Conservation (phyloP, 352 stramenopile genomes). For the Aphanomyces stellatus region DNA sequence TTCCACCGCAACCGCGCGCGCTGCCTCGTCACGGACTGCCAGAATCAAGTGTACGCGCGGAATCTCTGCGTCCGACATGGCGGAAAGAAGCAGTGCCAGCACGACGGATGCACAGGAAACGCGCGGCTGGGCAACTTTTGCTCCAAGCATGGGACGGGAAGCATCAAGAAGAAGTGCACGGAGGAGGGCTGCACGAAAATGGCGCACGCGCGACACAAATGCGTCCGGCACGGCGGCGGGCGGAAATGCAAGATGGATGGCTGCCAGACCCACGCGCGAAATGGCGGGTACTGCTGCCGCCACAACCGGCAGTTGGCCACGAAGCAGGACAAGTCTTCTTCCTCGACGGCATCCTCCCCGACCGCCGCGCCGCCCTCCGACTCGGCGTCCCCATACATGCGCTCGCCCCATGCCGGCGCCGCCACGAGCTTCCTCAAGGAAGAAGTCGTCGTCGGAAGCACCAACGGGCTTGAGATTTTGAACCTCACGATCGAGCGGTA, state of each 20-base stretch:
- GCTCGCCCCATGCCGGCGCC: no score
- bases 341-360: no score
- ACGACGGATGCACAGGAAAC: constrained; percentile 9
- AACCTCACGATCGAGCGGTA: constrained; percentile 7
- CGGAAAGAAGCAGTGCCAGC: neutral
- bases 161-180: constrained; percentile 11
- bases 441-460: neutral
- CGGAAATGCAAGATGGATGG: constrained; percentile 15
- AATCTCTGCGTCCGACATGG: constrained; percentile 7
- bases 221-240: constrained; percentile 8
- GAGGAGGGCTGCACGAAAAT: constrained; percentile 14
- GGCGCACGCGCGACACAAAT: constrained; percentile 13
- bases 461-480: neutral
- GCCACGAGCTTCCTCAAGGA: neutral
- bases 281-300: constrained; percentile 7
- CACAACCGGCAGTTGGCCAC: constrained; percentile 9
- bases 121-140: constrained; percentile 11
- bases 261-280: constrained; percentile 7
- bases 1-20: neutral
- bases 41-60: constrained; percentile 8
- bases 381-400: neutral
- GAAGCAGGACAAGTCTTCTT: neutral
- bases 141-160: constrained; percentile 8
- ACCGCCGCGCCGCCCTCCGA: neutral
- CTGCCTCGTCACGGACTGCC: neutral